These are phyloP conservation scores for Colletotrichum lentis DNA, from an alignment of 2,329 filamentous ascomycete genomes.

Conservation along the genomic window DNA sequence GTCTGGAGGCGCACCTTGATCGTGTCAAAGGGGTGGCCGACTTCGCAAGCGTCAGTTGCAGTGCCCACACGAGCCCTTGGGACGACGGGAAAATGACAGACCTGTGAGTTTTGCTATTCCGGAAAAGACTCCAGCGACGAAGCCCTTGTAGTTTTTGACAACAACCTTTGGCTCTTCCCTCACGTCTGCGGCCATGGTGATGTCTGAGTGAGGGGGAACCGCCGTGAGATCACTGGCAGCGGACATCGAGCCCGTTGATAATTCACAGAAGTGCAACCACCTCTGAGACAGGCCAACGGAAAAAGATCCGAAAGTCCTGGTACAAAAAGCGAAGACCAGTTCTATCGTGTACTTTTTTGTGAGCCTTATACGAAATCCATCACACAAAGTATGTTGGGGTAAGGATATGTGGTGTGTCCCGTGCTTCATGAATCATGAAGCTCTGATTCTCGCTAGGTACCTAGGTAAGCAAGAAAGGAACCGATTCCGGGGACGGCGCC, in stretches of 20 bases:
- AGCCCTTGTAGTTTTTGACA: conserved; percentile 83
- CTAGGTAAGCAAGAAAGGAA: conserved; percentile 15
- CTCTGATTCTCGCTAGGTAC: conserved; percentile 25
- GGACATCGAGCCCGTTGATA: not conserved
- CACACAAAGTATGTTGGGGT: not conserved
- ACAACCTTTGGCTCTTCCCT: conserved; percentile 47
- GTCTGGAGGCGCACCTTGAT: conserved; percentile 97
- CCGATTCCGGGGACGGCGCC: conserved; percentile 31
- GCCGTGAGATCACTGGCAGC: conserved; percentile 14
- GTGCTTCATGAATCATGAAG: conserved; percentile 37
- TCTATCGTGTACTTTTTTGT: not conserved
- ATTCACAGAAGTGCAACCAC: not conserved
- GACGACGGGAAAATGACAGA: not conserved
- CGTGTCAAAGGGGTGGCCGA: conserved; percentile 87
- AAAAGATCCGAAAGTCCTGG: not conserved
- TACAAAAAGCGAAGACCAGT: conserved; percentile 8
- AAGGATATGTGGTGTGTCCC: conserved; percentile 2
- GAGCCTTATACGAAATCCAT: conserved; percentile 29
- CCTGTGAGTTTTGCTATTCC: conserved; percentile 89
- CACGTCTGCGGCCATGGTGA: conserved; percentile 34
- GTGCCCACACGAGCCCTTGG: no score
- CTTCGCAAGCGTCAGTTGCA: conserved; percentile 44
- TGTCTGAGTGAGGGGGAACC: conserved; percentile 8
- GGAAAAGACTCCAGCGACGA: conserved; percentile 94
- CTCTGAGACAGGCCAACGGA: not conserved